phyloP scores from a whole-genome alignment of 805 yeast species.

The Starmerella asiatica region DNA sequence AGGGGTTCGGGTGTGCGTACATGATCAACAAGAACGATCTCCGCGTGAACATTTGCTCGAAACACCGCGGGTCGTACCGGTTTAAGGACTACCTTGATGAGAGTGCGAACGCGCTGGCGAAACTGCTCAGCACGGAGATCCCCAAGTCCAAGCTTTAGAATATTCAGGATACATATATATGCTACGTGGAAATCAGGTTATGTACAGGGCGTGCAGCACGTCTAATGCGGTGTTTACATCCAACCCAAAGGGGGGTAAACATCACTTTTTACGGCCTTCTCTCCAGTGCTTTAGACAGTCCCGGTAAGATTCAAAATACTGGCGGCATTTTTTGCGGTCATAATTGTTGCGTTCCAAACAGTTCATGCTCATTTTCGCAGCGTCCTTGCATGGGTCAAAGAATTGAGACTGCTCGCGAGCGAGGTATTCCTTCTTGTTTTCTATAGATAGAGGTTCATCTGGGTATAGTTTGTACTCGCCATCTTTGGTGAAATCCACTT shows the following conservation, averaged over 20 bases:
- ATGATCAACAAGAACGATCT: slow-evolving; percentile 77
- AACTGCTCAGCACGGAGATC: slow-evolving; percentile 35
- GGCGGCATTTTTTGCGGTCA: slow-evolving; percentile 55
- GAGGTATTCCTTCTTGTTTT: slow-evolving; percentile 55
- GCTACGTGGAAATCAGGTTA: too few relatives aligned
- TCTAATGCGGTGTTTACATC: too few relatives aligned
- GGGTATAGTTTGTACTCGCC: slow-evolving; percentile 63
- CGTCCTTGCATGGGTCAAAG: slow-evolving; percentile 87
- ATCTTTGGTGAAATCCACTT: slow-evolving; percentile 46
- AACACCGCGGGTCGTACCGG: slow-evolving; percentile 37
- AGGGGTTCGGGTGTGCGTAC: slow-evolving; percentile 88
- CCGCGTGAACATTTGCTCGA: slow-evolving; percentile 71
- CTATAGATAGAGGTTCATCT: slow-evolving; percentile 65
- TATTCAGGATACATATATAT: too few relatives aligned
- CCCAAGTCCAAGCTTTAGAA: slow-evolving; percentile 28
- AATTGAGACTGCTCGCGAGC: slow-evolving; percentile 68
- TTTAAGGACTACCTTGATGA: slow-evolving; percentile 56
- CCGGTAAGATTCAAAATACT: slow-evolving; percentile 80
- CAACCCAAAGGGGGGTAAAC: too few relatives aligned
- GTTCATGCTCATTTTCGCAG: slow-evolving; percentile 71
- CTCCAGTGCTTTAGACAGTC: slow-evolving; percentile 78
- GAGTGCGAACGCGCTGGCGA: slow-evolving; percentile 71
- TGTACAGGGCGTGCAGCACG: too few relatives aligned
- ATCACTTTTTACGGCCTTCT: too few relatives aligned
- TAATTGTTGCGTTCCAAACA: slow-evolving; percentile 70